Base-by-base conservation (phyloP, 345 rosid species). In the Camelina hispida region DNA sequence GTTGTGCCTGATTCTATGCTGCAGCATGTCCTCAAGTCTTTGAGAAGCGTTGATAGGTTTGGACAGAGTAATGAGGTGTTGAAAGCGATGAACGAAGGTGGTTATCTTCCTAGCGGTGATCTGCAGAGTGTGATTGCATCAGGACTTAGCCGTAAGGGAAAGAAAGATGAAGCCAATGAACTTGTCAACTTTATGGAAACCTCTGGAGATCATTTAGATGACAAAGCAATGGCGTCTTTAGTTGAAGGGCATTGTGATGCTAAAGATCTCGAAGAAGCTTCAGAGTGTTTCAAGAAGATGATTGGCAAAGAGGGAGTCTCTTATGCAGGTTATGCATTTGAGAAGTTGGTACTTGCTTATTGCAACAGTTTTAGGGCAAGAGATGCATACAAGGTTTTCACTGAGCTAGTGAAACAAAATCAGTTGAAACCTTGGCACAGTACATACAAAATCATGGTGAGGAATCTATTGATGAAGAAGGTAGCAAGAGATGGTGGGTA, bases 191-290 rank as follows among this genome's bases (percentile, higher is more conserved):
- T 66, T 8, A 55, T 88, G 72, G 89, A 86, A 80, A 77, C 84
- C 10, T 79, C 90, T 18, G 90, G 85, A 15, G 62, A 76, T 69
- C 54, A 80, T 77, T 61, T 83, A 56, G 93, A 90, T 79, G 74
- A 78, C 67, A 85, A 80, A 72, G 86, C 85, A 1, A 85, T 88
- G 89, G 83, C 77, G 10, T 81, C 88, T 72, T 80, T 87, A 47
- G 83, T 89, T 65, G 87, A 88, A 82, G 91, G 93, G 69, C 82
- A 85, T 68, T 88, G 98, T 80, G 80, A 71, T 58, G 87, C 89
- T 1, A 88, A 84, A 25, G 84, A 90, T 69, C 87, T 94, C 5
- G 93, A 88, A 62, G 82, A 83, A 78, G 97, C 97, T 52, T 67
- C 84, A 5, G 76, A 74, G n/a, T 85, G 84, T 85, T 87, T 94